Evolutionary conservation across 345 rosid genomes (phyloP).

Genomic region (Pistacia integerrima): DNA sequence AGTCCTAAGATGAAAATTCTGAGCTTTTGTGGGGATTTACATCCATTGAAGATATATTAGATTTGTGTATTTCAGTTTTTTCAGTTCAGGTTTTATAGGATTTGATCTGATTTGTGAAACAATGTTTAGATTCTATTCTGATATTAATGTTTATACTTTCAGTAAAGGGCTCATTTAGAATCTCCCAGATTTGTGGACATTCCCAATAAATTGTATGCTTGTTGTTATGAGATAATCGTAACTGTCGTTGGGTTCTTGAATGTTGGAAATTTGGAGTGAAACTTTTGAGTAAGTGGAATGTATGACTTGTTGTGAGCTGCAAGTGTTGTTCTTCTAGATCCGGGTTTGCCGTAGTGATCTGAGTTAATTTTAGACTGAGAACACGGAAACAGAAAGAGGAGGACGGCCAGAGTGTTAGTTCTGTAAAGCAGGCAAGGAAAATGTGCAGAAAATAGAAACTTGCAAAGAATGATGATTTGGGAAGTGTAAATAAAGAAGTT

Average conservation of each 20-base stretch:
- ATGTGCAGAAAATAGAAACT: not conserved
- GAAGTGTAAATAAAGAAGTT: not conserved
- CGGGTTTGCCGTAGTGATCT: not conserved
- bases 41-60: not conserved
- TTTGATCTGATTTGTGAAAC: constrained; percentile 12
- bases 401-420: not conserved
- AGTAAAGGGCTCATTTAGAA: not conserved
- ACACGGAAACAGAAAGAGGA: not conserved
- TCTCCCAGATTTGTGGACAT: constrained; percentile 22
- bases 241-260: constrained; percentile 8
- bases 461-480: too few species aligned
- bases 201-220: not conserved
- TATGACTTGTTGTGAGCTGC: not conserved
- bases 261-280: constrained; percentile 5
- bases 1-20: not conserved
- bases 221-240: constrained; percentile 5
- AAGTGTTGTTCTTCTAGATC: not conserved
- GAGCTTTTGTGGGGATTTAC: not conserved
- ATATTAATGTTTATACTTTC: not conserved
- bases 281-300: not conserved
- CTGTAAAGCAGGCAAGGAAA: not conserved
- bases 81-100: not conserved
- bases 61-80: not conserved
- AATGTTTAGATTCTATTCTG: constrained; percentile 10
- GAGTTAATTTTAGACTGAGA: not conserved